phyloP scores from a whole-genome alignment of 179 eudicot genomes.

The Corrigiola litoralis region DNA sequence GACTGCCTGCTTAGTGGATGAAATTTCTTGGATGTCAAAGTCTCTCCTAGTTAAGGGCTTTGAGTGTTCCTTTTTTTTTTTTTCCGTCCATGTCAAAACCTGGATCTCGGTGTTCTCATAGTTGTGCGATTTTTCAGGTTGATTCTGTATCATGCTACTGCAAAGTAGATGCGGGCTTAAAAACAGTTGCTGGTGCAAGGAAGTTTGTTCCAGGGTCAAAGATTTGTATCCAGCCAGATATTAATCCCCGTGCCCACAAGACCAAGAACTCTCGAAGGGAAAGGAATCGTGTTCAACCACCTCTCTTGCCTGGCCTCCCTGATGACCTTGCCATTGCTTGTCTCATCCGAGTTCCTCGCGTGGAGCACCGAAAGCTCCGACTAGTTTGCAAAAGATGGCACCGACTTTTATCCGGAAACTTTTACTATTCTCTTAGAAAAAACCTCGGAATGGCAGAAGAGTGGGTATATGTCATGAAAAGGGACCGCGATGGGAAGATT shows the following conservation, averaged over 20 bases:
- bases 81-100: neutral
- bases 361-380: constrained; percentile 82
- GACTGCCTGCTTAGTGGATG: neutral
- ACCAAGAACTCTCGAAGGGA: constrained; percentile 68
- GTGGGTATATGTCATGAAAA: constrained; percentile 90
- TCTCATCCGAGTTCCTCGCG: constrained; percentile 90
- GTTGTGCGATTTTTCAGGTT: constrained; percentile 46
- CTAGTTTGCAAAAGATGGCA: constrained; percentile 92
- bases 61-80: neutral
- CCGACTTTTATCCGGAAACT: constrained; percentile 73
- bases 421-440: constrained; percentile 74
- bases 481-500: constrained; percentile 86
- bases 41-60: neutral
- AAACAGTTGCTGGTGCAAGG: constrained; percentile 95
- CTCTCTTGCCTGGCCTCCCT: constrained; percentile 91
- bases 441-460: constrained; percentile 88
- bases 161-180: constrained; percentile 84
- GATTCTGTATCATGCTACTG: constrained; percentile 96
- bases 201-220: constrained; percentile 91
- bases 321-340: constrained; percentile 96
- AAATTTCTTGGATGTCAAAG: neutral
- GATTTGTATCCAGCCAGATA: constrained; percentile 88
- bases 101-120: constrained; percentile 5
- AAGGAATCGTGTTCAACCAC: constrained; percentile 66
- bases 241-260: constrained; percentile 79